Conservation (phyloP, 129 eudicot species). For the Smallanthus sonchifolius region DNA sequence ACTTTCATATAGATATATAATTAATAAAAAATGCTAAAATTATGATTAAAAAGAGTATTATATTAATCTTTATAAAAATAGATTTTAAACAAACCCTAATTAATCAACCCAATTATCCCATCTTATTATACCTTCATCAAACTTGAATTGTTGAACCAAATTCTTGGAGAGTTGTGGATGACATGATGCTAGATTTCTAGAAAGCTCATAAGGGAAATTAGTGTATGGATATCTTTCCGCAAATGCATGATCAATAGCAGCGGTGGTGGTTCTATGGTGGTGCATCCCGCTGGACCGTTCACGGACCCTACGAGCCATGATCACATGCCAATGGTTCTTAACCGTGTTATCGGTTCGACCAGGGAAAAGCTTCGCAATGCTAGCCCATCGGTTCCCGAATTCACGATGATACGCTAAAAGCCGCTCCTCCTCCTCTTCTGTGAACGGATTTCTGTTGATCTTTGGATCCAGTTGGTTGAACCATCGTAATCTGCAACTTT, state of each 20-base stretch:
- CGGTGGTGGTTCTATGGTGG: constrained; percentile 27
- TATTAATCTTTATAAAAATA: neutral
- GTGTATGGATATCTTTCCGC: constrained; percentile 28
- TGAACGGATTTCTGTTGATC: constrained; percentile 76
- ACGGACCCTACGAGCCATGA: constrained; percentile 76
- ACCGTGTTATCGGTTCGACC: constrained; percentile 94
- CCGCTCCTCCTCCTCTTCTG: constrained; percentile 79
- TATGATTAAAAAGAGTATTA: neutral
- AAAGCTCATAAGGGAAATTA: constrained; percentile 22
- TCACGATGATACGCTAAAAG: constrained; percentile 67
- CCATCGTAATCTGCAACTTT: constrained; percentile 93
- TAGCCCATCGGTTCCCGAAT: constrained; percentile 84
- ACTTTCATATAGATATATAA: too few species aligned
- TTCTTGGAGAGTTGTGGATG: constrained; percentile 33
- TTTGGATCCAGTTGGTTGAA: constrained; percentile 87
- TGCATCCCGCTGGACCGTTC: constrained; percentile 47
- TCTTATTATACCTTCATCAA: constrained; percentile 30
- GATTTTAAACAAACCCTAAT: neutral
- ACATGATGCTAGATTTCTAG: constrained; percentile 22
- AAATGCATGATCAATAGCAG: constrained; percentile 12
- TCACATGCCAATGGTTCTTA: constrained; percentile 98
- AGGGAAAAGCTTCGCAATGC: constrained; percentile 71
- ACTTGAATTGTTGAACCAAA: constrained; percentile 18
- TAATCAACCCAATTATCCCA: neutral
- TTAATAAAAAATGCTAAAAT: neutral